Conservation (phyloP, 768 basidiomycete species). For the Auricularia sp. region DNA sequence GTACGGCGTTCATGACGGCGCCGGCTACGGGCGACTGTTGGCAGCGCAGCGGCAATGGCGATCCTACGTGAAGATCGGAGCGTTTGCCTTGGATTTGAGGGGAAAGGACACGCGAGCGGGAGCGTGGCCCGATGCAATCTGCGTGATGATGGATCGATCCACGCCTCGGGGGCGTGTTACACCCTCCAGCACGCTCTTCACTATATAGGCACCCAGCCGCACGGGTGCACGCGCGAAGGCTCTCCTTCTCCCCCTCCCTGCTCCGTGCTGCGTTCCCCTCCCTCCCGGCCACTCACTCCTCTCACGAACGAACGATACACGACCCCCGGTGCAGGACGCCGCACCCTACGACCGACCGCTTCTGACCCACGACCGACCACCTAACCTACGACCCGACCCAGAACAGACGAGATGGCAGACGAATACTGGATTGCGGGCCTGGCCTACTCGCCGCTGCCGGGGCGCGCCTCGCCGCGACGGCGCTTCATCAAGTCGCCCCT, state of each 20-base stretch:
- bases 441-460: neutral
- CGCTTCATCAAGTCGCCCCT: conserved; percentile 1
- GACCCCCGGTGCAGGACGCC: neutral
- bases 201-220: neutral
- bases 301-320: neutral
- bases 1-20: too few relatives aligned
- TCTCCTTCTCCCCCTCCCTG: too few relatives aligned
- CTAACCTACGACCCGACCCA: neutral
- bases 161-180: neutral
- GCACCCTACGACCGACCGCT: neutral
- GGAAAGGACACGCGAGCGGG: too few relatives aligned
- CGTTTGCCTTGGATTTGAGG: too few relatives aligned
- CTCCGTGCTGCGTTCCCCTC: too few relatives aligned
- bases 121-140: neutral
- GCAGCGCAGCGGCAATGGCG: too few relatives aligned
- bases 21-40: too few relatives aligned
- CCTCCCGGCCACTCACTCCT: neutral
- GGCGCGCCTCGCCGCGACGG: neutral
- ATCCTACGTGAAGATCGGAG: too few relatives aligned
- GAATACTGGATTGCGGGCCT: neutral
- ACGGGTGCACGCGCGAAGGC: too few relatives aligned
- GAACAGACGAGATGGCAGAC: neutral
- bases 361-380: too few relatives aligned
- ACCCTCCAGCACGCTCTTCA: neutral
- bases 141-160: neutral